A percentile compares a stretch with the other conserved stretches of the same genome.
phyloP scores from a whole-genome alignment of 306 rosid genomes.

The Rosa rugosa region DNA sequence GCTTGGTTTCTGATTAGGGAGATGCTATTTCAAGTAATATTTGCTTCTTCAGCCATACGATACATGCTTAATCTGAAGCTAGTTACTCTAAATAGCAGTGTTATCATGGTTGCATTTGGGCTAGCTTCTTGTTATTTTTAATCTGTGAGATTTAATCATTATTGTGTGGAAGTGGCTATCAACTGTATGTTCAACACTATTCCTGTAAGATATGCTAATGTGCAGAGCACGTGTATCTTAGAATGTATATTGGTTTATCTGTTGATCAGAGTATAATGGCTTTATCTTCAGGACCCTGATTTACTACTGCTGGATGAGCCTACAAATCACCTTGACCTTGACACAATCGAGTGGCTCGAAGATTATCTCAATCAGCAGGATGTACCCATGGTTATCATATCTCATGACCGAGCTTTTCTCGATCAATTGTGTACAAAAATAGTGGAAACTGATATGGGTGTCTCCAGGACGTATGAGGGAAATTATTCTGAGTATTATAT shows the following conservation, averaged over 20 bases:
- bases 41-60: neutral
- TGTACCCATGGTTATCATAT: slow-evolving; percentile 95
- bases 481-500: slow-evolving; percentile 76
- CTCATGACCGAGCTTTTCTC: slow-evolving; percentile 96
- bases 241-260: slow-evolving; percentile 7
- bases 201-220: too few relatives aligned
- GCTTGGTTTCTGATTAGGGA: neutral
- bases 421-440: slow-evolving; percentile 97
- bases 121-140: neutral
- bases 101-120: neutral
- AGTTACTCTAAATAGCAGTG: neutral
- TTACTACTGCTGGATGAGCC: slow-evolving; percentile 90
- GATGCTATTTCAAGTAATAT: neutral
- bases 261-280: slow-evolving; percentile 14
- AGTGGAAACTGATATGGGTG: slow-evolving; percentile 98
- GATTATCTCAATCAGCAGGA: slow-evolving; percentile 82
- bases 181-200: neutral
- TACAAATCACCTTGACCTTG: slow-evolving; percentile 95
- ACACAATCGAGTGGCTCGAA: slow-evolving; percentile 98
- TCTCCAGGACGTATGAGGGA: slow-evolving; percentile 77
- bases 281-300: slow-evolving; percentile 83
- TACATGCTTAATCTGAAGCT: neutral
- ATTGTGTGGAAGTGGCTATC: neutral
- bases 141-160: neutral
- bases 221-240: neutral